Base-by-base conservation (phyloP, 805 yeast species). In the Kuraishia borneana region DNA sequence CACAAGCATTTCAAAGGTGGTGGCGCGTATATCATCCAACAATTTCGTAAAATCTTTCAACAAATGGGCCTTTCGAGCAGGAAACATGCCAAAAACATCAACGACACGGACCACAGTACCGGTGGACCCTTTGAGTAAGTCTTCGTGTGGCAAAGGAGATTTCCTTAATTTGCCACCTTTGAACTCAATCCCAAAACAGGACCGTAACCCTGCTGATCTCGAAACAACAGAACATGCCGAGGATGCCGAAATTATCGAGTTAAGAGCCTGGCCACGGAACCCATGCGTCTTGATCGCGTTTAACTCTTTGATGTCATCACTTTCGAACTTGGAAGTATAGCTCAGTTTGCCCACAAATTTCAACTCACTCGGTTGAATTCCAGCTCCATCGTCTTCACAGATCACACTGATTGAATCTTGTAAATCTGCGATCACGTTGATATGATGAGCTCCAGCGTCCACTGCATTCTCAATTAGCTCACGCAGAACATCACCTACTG, bases 371-470 rank as follows among this genome's bases (percentile, higher is more conserved):
- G 64, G 61, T 4, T 42, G 37, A 2, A 88, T 71, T 0, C 96
- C 96, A 2, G 16, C 19, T 0, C 96, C 96, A 50, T 88, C 62
- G 51, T 88, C 96, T 1, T 40, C 39, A 1, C 83, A 76, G 17
- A 56, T 46, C 5, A 67, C 42, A 1, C 55, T 43, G 0, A 45
- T 34, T 3, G 58, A 43, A 38, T 66, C 66, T 3, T 20, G 35
- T 4, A 36, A 30, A 10, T 30, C 28, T 1, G 56, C 14, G 4
- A 30, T 34, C 3, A 70, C 21, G 6, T 45, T 37, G 2, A 75
- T 54, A 3, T 40, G 21, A 1, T 53, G 43, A 0, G 84, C 73
- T 0, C 55, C 52, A 0, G 81, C 67, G 45, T 77, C 83, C 0
- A 74, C 43, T 28, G 76, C 56, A 44, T 78, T 78, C 36, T 69